These are phyloP conservation scores for Wickerhamomyces bovis DNA, from an alignment of 805 yeast species.

Conservation along the genomic window DNA sequence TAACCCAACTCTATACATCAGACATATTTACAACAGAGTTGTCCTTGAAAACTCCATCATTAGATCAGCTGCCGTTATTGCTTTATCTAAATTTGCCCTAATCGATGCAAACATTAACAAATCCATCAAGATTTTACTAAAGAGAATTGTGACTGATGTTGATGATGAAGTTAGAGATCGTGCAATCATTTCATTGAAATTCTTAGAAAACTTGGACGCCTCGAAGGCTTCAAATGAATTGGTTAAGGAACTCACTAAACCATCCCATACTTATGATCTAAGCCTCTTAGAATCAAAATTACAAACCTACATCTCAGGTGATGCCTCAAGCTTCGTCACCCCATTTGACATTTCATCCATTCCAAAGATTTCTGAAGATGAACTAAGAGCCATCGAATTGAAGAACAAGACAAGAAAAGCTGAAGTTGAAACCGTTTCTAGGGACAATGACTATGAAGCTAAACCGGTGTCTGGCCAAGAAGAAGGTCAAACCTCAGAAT, in stretches of 20 bases:
- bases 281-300: constrained; percentile 74
- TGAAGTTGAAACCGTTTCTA: constrained; percentile 21
- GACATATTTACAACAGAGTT: constrained; percentile 95
- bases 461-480: constrained; percentile 6
- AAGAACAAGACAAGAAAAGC: constrained; percentile 40
- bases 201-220: constrained; percentile 38
- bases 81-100: constrained; percentile 85
- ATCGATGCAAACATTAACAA: constrained; percentile 58
- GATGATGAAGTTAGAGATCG: constrained; percentile 99
- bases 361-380: constrained; percentile 62
- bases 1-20: constrained; percentile 83
- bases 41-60: constrained; percentile 93
- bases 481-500: constrained; percentile 23
- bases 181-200: constrained; percentile 78
- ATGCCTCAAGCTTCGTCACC: constrained; percentile 32
- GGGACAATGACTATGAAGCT: constrained; percentile 3
- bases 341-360: constrained; percentile 71
- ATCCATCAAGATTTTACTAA: constrained; percentile 69
- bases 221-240: constrained; percentile 28
- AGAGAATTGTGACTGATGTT: constrained; percentile 77
- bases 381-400: constrained; percentile 57
- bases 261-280: constrained; percentile 66
- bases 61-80: constrained; percentile 91
- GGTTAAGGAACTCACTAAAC: constrained; percentile 51
- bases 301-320: constrained; percentile 54